A percentile compares a stretch with the other conserved stretches of the same genome.
These are phyloP conservation scores for Stevia rebaudiana DNA, from an alignment of 140 eudicot genomes.

Conservation along the genomic window DNA sequence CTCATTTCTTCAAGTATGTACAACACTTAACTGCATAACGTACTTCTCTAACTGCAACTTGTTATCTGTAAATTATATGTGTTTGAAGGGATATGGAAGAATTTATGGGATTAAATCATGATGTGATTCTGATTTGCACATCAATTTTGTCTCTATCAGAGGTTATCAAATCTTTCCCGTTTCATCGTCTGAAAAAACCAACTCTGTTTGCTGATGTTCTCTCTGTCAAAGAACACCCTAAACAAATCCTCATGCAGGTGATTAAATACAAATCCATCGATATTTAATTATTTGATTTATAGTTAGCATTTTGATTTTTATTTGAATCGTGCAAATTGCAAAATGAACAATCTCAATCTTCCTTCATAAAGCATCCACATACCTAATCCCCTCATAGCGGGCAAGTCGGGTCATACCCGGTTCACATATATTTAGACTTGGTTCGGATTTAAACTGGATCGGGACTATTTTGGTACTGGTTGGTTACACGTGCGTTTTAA, in stretches of 20 bases:
- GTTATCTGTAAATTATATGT: not conserved
- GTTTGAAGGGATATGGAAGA: conserved; percentile 39
- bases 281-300: not conserved
- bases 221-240: conserved; percentile 77
- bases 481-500: no score
- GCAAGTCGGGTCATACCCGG: no score
- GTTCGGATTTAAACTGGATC: no score
- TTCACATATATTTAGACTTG: no score
- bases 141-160: conserved; percentile 56
- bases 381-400: no score
- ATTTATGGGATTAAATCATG: conserved; percentile 49
- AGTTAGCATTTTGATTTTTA: not conserved
- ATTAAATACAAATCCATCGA: not conserved
- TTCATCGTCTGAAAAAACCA: conserved; percentile 37
- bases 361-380: no score
- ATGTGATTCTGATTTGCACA: conserved; percentile 66
- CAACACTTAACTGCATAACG: conserved; percentile 4
- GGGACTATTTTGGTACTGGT: no score
- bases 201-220: conserved; percentile 72
- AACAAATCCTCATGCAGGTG: conserved; percentile 49
- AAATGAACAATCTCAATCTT: no score
- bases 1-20: conserved; percentile 46
- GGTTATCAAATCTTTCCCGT: conserved; percentile 55
- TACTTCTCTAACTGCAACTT: conserved; percentile 6
- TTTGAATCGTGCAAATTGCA: not conserved